Conservation (phyloP, 805 yeast genomes). For the Suhomyces faveliae region DNA sequence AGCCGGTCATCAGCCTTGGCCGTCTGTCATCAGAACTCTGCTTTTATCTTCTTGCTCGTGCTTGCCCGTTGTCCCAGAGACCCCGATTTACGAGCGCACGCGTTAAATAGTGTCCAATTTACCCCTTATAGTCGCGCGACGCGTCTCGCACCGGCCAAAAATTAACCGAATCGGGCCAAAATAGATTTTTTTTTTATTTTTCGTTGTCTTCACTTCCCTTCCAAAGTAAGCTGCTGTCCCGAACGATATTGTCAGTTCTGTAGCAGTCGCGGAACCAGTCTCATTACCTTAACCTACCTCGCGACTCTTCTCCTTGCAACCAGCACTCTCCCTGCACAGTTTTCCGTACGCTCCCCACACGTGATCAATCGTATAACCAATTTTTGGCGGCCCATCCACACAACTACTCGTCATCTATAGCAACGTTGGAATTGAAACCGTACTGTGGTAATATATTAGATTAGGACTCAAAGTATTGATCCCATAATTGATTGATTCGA, state of each 20-base stretch:
- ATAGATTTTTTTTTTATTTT: neutral
- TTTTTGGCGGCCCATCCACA: neutral
- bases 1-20: no score
- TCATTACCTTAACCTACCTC: neutral
- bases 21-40: no score
- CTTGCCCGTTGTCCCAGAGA: no score
- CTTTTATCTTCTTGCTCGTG: no score
- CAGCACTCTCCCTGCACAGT: neutral
- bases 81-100: neutral
- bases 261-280: neutral
- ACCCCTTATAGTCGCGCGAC: slow-evolving; percentile 1
- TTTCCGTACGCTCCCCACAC: neutral
- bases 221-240: neutral
- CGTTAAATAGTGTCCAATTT: neutral
- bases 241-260: neutral
- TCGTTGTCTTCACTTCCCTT: neutral
- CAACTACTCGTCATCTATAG: neutral
- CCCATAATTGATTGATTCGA: neutral
- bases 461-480: neutral
- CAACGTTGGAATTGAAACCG: no score
- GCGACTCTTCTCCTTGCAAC: neutral
- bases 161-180: neutral
- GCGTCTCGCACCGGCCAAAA: neutral
- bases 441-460: no score
- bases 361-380: neutral